A percentile compares a stretch with the other conserved stretches of the same genome.
Evolutionary conservation across 1,139 yeast species (phyloP).

Genomic region (Candida freyschussii): DNA sequence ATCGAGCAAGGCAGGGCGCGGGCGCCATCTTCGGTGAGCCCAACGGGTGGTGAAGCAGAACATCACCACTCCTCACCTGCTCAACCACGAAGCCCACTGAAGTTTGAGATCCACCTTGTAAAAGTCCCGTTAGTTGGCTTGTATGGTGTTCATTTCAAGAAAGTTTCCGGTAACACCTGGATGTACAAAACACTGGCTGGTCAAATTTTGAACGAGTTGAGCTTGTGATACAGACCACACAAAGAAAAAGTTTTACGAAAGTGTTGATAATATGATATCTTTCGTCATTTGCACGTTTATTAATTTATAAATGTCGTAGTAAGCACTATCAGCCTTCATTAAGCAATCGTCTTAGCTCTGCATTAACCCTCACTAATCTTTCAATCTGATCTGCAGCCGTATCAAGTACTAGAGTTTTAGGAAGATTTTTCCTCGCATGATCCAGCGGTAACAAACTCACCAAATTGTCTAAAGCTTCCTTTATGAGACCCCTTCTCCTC

Average conservation of each 20-base stretch:
- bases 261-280: no score
- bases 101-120: slow-evolving; percentile 89
- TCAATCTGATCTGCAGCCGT: slow-evolving; percentile 32
- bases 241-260: no score
- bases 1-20: slow-evolving; percentile 39
- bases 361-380: slow-evolving; percentile 24
- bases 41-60: slow-evolving; percentile 4
- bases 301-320: no score
- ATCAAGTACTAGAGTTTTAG: slow-evolving; percentile 30
- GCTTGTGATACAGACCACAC: no score
- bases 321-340: background rate
- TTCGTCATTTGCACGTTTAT: no score
- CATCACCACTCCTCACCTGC: slow-evolving; percentile 4
- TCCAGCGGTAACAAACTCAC: slow-evolving; percentile 24
- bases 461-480: slow-evolving; percentile 53
- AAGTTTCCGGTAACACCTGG: slow-evolving; percentile 93
- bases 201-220: slow-evolving; percentile 73
- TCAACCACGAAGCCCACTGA: slow-evolving; percentile 35
- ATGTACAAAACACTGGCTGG: slow-evolving; percentile 91
- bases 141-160: slow-evolving; percentile 93
- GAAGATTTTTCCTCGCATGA: slow-evolving; percentile 23
- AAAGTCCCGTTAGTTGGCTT: slow-evolving; percentile 88
- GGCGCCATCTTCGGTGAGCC: slow-evolving; percentile 7
- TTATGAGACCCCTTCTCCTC: slow-evolving; percentile 66
- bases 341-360: slow-evolving; percentile 24